Evolutionary conservation across 805 yeast species (phyloP).

Genomic region (Myxozyma kluyveri): DNA sequence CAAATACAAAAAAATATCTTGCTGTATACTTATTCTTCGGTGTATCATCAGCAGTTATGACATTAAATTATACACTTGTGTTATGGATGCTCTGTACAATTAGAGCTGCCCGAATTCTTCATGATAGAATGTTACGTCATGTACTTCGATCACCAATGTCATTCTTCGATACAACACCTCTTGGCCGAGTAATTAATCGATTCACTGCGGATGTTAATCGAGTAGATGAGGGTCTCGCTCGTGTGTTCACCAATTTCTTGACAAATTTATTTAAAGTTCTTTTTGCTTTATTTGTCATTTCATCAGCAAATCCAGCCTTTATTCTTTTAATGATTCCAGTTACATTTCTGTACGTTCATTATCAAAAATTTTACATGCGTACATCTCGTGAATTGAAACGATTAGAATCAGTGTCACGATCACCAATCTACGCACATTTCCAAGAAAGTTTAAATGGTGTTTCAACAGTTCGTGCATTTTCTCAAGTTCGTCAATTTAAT

Average conservation of each 20-base stretch:
- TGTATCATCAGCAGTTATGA: slow-evolving; percentile 55
- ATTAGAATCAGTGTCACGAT: slow-evolving; percentile 60
- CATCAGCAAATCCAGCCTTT: slow-evolving; percentile 85
- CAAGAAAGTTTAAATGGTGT: slow-evolving; percentile 79
- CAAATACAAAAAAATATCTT: slow-evolving; percentile 64
- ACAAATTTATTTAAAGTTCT: slow-evolving; percentile 37
- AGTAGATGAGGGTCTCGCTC: slow-evolving; percentile 66
- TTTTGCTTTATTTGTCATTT: slow-evolving; percentile 74
- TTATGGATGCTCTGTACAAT: slow-evolving; percentile 82
- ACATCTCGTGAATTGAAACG: slow-evolving; percentile 77
- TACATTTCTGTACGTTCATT: slow-evolving; percentile 59
- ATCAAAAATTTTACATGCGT: slow-evolving; percentile 65
- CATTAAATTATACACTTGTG: slow-evolving; percentile 62
- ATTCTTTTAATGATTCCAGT: slow-evolving; percentile 69
- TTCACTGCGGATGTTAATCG: slow-evolving; percentile 87
- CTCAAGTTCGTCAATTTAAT: slow-evolving; percentile 59
- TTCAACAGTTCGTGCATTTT: slow-evolving; percentile 71
- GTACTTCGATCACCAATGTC: slow-evolving; percentile 91
- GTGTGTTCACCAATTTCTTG: slow-evolving; percentile 40
- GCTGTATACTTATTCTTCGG: slow-evolving; percentile 78
- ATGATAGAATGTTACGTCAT: slow-evolving; percentile 67
- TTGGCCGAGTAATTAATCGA: slow-evolving; percentile 85
- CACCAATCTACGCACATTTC: slow-evolving; percentile 77
- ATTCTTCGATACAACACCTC: slow-evolving; percentile 91
- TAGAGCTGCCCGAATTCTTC: slow-evolving; percentile 59